Evolutionary conservation across 2,329 filamentous ascomycete genomes (phyloP).

Genomic region (Aphanocladium album): DNA sequence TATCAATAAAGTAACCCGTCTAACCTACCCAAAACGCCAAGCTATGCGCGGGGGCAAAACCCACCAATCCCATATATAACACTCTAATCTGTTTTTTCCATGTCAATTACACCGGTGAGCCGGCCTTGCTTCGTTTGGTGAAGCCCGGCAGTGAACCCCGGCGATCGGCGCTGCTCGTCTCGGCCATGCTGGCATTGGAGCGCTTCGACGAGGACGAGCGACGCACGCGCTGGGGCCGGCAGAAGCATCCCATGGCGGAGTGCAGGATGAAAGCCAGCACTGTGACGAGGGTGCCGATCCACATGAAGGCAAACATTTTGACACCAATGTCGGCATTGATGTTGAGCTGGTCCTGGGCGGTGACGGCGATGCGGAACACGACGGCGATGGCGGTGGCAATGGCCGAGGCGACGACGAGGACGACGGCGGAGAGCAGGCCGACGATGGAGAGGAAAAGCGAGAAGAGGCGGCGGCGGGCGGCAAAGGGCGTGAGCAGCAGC

Average conservation of each 20-base stretch:
- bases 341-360: constrained; percentile 67
- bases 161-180: background rate
- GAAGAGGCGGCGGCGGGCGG: constrained; percentile 52
- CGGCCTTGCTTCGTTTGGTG: background rate
- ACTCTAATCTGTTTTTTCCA: background rate
- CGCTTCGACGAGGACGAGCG: constrained; percentile 1
- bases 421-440: constrained; percentile 60
- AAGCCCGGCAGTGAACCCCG: background rate
- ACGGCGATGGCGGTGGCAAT: constrained; percentile 81
- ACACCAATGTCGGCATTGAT: constrained; percentile 65
- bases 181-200: background rate
- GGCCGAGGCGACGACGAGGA: constrained; percentile 63
- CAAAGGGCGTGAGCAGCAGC: constrained; percentile 60
- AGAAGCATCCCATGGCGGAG: constrained; percentile 73
- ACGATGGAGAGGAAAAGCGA: constrained; percentile 64
- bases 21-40: constrained; percentile 5
- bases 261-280: constrained; percentile 70
- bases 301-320: constrained; percentile 84
- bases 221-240: constrained; percentile 29
- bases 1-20: background rate
- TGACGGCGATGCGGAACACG: constrained; percentile 74
- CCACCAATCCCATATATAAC: background rate
- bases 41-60: constrained; percentile 1
- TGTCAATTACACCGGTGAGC: background rate
- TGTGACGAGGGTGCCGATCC: constrained; percentile 66